Conservation (phyloP, 192 early-diverging fungal species). For the Podila verticillata region DNA sequence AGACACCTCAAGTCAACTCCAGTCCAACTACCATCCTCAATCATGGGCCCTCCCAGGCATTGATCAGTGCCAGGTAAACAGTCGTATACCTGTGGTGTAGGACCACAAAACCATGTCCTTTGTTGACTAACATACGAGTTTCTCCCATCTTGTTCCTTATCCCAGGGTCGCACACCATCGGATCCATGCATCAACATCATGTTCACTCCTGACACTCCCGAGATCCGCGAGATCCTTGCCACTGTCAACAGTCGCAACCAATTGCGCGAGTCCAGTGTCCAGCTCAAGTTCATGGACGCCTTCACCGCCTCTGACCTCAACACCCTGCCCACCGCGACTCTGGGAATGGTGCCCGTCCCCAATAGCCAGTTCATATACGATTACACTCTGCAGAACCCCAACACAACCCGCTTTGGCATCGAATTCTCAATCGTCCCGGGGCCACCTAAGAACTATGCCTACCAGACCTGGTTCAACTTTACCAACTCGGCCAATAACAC, state of each 20-base stretch:
- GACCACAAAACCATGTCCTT: not conserved
- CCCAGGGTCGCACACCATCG: conserved; percentile 43
- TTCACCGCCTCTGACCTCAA: conserved; percentile 35
- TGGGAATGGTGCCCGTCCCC: conserved; percentile 67
- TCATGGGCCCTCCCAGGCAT: conserved; percentile 56
- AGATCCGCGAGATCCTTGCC: conserved; percentile 32
- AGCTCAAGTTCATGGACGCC: conserved; percentile 18
- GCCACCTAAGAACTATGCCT: conserved; percentile 66
- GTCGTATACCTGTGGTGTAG: not conserved
- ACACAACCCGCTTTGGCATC: conserved; percentile 71
- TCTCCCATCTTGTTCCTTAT: too few relatives aligned
- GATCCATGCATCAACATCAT: conserved; percentile 70
- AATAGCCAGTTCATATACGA: conserved; percentile 71
- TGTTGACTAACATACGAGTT: not conserved
- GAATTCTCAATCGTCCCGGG: conserved; percentile 49
- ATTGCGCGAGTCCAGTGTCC: conserved; percentile 30
- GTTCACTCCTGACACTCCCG: conserved; percentile 61
- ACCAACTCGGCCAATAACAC: conserved; percentile 63
- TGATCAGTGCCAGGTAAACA: conserved; percentile 50
- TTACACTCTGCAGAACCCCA: conserved; percentile 73
- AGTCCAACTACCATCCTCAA: conserved; percentile 54
- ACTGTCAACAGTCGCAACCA: conserved; percentile 28
- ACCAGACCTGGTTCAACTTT: conserved; percentile 83
- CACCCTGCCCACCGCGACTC: conserved; percentile 23
- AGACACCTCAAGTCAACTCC: conserved; percentile 30